A percentile compares a stretch with the other conserved stretches of the same genome.
phyloP scores from a whole-genome alignment of 306 rosid genomes.

The Senna tora region DNA sequence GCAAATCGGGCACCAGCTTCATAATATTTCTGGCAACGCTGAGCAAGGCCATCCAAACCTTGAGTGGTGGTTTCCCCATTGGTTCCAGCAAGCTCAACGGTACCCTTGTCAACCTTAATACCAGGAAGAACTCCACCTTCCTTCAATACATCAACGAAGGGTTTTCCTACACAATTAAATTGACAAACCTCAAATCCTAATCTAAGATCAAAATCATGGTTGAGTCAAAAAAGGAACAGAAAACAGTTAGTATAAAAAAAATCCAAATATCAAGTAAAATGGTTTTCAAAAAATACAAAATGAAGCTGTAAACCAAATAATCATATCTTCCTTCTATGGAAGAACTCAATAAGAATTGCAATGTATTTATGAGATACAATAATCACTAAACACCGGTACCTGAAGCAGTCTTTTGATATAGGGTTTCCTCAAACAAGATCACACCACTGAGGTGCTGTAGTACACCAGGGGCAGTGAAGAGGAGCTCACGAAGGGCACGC shows the following conservation, averaged over 20 bases:
- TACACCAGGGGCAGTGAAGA: conserved; percentile 85
- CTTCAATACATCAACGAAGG: conserved; percentile 68
- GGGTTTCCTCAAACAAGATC: conserved; percentile 88
- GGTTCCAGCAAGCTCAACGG: conserved; percentile 77
- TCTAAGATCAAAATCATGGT: not conserved
- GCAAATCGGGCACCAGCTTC: conserved; percentile 86
- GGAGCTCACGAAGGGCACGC: conserved; percentile 81
- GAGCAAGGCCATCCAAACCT: conserved; percentile 75
- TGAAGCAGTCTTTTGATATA: conserved; percentile 74
- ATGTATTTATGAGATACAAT: not conserved
- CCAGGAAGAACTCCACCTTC: conserved; percentile 76
- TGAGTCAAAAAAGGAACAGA: not conserved
- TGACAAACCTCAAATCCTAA: not conserved
- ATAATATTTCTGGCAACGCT: conserved; percentile 77
- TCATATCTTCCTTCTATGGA: not conserved
- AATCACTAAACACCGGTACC: conserved; percentile 45
- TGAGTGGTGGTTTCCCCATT: conserved; percentile 88
- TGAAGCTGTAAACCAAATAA: not conserved
- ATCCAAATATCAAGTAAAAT: not conserved
- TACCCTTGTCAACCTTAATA: conserved; percentile 90
- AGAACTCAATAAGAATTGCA: not conserved
- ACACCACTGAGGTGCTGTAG: conserved; percentile 79
- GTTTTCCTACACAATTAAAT: conserved; percentile 51
- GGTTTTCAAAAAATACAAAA: not conserved
- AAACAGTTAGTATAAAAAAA: not conserved